A percentile compares a stretch with the other conserved stretches of the same genome.
These are phyloP conservation scores for Apiosordaria backusii DNA, from an alignment of 495 filamentous ascomycete genomes.

Conservation along the genomic window DNA sequence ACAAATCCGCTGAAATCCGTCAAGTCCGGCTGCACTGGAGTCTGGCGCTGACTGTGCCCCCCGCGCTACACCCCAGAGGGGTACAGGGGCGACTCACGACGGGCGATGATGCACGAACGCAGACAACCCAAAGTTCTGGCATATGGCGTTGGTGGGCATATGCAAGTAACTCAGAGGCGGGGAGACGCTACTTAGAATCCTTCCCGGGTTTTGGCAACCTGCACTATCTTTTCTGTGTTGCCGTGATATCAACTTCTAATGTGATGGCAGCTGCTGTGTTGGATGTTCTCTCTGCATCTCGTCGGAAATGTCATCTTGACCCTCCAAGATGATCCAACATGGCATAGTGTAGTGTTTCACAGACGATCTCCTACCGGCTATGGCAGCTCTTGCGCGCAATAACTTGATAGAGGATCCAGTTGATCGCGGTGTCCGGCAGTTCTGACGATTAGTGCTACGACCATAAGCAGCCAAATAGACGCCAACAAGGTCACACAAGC, in stretches of 20 bases:
- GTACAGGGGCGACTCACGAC: background rate
- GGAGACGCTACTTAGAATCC: background rate
- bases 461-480: background rate
- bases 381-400: background rate
- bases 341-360: background rate
- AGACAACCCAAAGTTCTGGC: too few species aligned
- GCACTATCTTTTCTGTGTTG: background rate
- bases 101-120: too few species aligned
- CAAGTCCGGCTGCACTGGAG: background rate
- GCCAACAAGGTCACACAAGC: background rate
- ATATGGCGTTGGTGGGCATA: too few species aligned
- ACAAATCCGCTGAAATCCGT: background rate
- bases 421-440: background rate
- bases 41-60: background rate
- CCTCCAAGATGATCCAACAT: background rate
- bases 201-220: background rate
- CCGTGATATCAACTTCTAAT: background rate
- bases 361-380: background rate
- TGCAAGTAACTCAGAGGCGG: too few species aligned
- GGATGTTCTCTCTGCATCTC: background rate
- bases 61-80: background rate
- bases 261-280: background rate
- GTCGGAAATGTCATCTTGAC: background rate
- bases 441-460: background rate
- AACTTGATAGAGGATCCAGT: background rate